A percentile compares a stretch with the other conserved stretches of the same genome.
phyloP scores from a whole-genome alignment of 495 filamentous ascomycete species.

The Trichocladium uniseriatum region DNA sequence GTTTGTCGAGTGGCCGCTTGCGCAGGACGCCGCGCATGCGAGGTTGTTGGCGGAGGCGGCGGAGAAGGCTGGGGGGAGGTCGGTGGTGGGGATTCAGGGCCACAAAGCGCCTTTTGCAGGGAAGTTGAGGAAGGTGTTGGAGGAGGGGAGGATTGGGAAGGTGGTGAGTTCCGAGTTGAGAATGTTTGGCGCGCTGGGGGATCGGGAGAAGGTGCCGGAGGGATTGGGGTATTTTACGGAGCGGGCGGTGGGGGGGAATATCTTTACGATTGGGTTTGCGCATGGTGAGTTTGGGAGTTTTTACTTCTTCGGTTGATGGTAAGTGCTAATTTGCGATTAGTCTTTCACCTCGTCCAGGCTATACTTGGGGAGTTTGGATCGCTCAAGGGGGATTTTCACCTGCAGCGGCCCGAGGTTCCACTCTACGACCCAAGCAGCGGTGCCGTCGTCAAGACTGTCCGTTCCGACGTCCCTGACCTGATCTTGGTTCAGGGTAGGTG shows the following conservation, averaged over 20 bases:
- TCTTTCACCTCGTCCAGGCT: slow-evolving; percentile 32
- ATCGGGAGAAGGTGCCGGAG: slow-evolving; percentile 24
- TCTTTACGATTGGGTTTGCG: slow-evolving; percentile 43
- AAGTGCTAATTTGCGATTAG: too few relatives aligned
- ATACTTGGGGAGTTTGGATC: slow-evolving; percentile 37
- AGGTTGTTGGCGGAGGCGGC: slow-evolving; percentile 36
- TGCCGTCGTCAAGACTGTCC: slow-evolving; percentile 23
- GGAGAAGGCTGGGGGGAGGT: slow-evolving; percentile 30
- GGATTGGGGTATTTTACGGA: slow-evolving; percentile 37
- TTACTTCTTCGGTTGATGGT: too few relatives aligned
- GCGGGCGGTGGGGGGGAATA: slow-evolving; percentile 39
- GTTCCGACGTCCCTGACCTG: slow-evolving; percentile 37
- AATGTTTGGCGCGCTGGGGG: slow-evolving; percentile 29
- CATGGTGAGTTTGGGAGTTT: slow-evolving; percentile 39
- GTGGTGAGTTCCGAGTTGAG: slow-evolving; percentile 45
- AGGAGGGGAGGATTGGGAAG: slow-evolving; percentile 42
- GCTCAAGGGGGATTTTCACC: slow-evolving; percentile 34
- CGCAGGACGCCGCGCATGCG: slow-evolving; percentile 26
- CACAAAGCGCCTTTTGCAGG: slow-evolving; percentile 32
- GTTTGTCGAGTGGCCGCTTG: slow-evolving; percentile 52
- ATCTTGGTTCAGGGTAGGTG: slow-evolving; percentile 40
- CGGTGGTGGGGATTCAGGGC: slow-evolving; percentile 46
- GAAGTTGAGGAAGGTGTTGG: slow-evolving; percentile 40
- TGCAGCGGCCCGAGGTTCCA: slow-evolving; percentile 34
- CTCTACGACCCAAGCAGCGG: slow-evolving; percentile 23